Evolutionary conservation across 257 asterid genomes (phyloP).

Genomic region (Nemophila menziesii): DNA sequence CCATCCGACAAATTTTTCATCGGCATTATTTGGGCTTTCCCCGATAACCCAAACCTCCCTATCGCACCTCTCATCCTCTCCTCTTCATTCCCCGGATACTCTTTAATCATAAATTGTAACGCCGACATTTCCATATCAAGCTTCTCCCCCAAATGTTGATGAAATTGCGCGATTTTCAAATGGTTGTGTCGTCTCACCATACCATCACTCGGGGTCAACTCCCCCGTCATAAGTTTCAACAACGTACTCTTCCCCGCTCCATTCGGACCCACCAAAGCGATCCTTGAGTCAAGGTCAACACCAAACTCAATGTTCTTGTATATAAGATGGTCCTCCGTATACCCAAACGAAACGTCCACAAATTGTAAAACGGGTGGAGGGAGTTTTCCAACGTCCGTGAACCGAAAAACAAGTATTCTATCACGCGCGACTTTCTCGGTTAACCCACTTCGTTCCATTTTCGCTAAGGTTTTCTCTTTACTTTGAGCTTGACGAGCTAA

Average conservation of each 20-base stretch:
- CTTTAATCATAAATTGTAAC: slow-evolving; percentile 55
- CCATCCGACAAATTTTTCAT: slow-evolving; percentile 90
- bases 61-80: slow-evolving; percentile 90
- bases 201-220: slow-evolving; percentile 71
- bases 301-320: slow-evolving; percentile 88
- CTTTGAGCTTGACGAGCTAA: slow-evolving; percentile 99
- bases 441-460: slow-evolving; percentile 98
- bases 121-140: slow-evolving; percentile 82
- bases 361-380: slow-evolving; percentile 98
- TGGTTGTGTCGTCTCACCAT: slow-evolving; percentile 96
- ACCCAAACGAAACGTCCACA: slow-evolving; percentile 81
- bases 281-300: slow-evolving; percentile 88
- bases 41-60: slow-evolving; percentile 78
- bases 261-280: slow-evolving; percentile 95
- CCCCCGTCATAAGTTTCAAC: slow-evolving; percentile 96
- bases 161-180: slow-evolving; percentile 79
- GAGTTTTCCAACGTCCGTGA: slow-evolving; percentile 81
- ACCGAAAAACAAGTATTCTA: slow-evolving; percentile 62
- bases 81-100: slow-evolving; percentile 87
- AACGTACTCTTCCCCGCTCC: slow-evolving; percentile 98
- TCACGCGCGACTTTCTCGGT: slow-evolving; percentile 78
- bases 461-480: slow-evolving; percentile 88
- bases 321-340: slow-evolving; percentile 75
- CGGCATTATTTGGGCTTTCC: slow-evolving; percentile 96
- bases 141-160: slow-evolving; percentile 86